Conservation (phyloP, 1,139 yeast species). For the Meyerozyma sp. region DNA sequence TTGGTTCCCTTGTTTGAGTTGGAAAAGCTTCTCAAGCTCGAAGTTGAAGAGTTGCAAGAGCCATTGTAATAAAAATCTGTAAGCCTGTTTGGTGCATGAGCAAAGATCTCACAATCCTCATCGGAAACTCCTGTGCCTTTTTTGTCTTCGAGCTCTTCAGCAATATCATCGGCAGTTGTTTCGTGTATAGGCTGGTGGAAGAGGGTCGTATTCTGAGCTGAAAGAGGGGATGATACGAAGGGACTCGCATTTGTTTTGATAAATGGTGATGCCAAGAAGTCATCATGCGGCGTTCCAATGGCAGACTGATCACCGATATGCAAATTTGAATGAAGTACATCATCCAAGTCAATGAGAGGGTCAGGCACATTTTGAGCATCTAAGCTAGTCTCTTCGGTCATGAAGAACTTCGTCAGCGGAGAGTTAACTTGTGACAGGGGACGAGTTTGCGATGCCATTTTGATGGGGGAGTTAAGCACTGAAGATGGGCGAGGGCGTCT, state of each 20-base stretch:
- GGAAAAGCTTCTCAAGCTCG: slow-evolving; percentile 23
- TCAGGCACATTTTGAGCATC: slow-evolving; percentile 46
- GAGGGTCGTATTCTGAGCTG: slow-evolving; percentile 17
- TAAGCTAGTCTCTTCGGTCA: slow-evolving; percentile 28
- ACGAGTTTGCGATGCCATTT: slow-evolving; percentile 13
- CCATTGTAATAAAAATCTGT: slow-evolving; percentile 16
- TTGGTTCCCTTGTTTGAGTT: slow-evolving; percentile 11
- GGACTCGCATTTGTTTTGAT: slow-evolving; percentile 19
- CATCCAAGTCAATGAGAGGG: slow-evolving; percentile 60
- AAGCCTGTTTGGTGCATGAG: slow-evolving; percentile 12
- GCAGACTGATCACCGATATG: slow-evolving; percentile 19
- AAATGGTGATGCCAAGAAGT: slow-evolving; percentile 31
- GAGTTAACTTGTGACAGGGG: slow-evolving; percentile 16
- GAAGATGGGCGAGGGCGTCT: not conserved
- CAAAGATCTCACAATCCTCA: slow-evolving; percentile 8
- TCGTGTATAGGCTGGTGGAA: slow-evolving; percentile 32
- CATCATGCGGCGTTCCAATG: slow-evolving; percentile 19
- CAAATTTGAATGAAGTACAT: slow-evolving; percentile 42
- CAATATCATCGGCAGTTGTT: slow-evolving; percentile 18
- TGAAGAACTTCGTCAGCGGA: slow-evolving; percentile 22
- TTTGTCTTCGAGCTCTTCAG: slow-evolving; percentile 23
- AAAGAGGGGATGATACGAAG: slow-evolving; percentile 21
- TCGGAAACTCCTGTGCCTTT: slow-evolving; percentile 23
- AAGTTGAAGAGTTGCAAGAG: slow-evolving; percentile 31
- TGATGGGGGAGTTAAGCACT: slow-evolving; percentile 32